Base-by-base conservation (phyloP, 352 stramenopile genomes). In the Phytophthora uliginosa region DNA sequence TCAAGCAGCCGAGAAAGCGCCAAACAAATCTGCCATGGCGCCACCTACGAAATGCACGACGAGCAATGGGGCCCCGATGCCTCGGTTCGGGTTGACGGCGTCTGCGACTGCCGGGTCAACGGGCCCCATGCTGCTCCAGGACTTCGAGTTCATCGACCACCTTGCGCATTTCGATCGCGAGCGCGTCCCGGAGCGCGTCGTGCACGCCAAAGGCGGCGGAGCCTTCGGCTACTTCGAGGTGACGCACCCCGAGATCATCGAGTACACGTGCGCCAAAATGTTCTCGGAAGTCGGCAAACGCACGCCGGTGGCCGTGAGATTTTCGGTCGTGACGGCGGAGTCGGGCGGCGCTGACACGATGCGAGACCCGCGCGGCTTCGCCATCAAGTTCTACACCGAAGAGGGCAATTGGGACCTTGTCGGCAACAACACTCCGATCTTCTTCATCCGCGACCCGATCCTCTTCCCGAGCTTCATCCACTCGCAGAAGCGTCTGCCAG, bases 141-240 rank as follows among this genome's bases (percentile, higher is more conserved):
- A 81, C 36, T 81, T 81, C 28, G 61, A 72, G 51, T 77, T 66
- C n/a, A 74, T 82, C 45, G 74, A 82, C n/a, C 74, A 79, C 31
- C 15, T 82, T 5, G 48, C 74, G 28, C 74, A 82, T 40, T 82
- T 82, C n/a, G 71, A 82, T 28, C 74, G 63, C 22, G 74, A 82
- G 22, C 74, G 74, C 7, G 51, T 82, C 8, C 74, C 74, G 0
- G 77, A 84, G 24, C 77, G 77, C 10, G 69, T 82, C 7, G 77
- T 84, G 20, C 77, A 82, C 51, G 66, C 77, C 9, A 73, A 73
- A 61, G 77, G 86, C 8, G 77, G 93, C 59, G 93, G 94, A 33
- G 94, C 92, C 0, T 98, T 98, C 52, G 94, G 94, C 7, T 95
- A 97, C 82, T 98, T 98, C 67, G 90, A 98, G 71, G 88, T 98